phyloP scores from a whole-genome alignment of 805 yeast genomes.

The Schwanniomyces sp. region DNA sequence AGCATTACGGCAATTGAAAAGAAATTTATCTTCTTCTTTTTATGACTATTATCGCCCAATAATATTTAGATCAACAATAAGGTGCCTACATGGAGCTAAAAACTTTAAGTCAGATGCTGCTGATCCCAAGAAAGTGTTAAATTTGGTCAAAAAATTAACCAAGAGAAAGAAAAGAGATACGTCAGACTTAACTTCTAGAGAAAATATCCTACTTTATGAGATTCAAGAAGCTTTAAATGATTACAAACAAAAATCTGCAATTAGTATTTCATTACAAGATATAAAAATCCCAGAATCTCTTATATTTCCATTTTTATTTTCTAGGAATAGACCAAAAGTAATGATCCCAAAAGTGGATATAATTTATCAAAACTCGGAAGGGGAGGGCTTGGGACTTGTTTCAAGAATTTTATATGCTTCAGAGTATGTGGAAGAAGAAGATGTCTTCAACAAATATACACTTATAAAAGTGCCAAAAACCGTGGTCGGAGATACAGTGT shows the following conservation, averaged over 20 bases:
- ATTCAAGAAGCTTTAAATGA: slow-evolving; percentile 18
- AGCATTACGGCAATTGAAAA: neutral
- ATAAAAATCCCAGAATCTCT: slow-evolving; percentile 19
- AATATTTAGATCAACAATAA: neutral
- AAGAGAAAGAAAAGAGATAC: slow-evolving; percentile 32
- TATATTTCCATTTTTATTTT: slow-evolving; percentile 22
- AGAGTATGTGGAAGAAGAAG: slow-evolving; percentile 9
- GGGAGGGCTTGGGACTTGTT: slow-evolving; percentile 36
- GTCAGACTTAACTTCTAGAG: slow-evolving; percentile 25
- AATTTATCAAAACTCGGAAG: slow-evolving; percentile 29
- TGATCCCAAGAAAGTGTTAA: neutral
- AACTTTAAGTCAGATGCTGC: neutral
- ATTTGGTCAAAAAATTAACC: slow-evolving; percentile 2
- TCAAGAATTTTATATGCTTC: slow-evolving; percentile 19
- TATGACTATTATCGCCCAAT: neutral
- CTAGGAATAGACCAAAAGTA: slow-evolving; percentile 17
- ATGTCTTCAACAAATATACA: slow-evolving; percentile 15
- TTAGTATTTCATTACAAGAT: slow-evolving; percentile 10
- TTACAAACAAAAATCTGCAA: slow-evolving; percentile 2
- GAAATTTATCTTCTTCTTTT: neutral
- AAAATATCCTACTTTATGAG: slow-evolving; percentile 23
- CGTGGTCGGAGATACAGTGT: slow-evolving; percentile 36
- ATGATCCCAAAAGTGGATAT: slow-evolving; percentile 17
- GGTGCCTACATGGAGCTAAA: neutral
- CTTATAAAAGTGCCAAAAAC: slow-evolving; percentile 39